Conservation (phyloP, 116 monocot species). For the Zostera marina region DNA sequence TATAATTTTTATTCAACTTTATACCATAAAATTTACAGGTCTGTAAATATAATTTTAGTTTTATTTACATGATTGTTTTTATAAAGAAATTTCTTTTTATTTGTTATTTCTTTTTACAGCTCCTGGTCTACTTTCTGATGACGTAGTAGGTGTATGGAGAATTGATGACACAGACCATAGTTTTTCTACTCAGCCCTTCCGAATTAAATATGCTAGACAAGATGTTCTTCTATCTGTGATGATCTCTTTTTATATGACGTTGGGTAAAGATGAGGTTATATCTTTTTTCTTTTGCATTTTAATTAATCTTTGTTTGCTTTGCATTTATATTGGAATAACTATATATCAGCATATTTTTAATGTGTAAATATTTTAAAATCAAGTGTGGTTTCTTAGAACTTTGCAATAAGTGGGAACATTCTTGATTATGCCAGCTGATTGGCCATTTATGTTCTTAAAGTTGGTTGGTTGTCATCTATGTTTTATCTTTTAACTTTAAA, state of each 20-base stretch:
- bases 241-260: conserved; percentile 71
- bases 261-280: conserved; percentile 54
- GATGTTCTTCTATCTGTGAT: conserved; percentile 76
- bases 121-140: conserved; percentile 49
- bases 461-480: conserved; percentile 2
- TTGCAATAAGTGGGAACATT: background rate
- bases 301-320: background rate
- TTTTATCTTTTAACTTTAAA: background rate
- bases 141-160: conserved; percentile 61
- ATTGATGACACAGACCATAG: conserved; percentile 85
- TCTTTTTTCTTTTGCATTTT: background rate
- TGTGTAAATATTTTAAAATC: too few species aligned
- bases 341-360: too few species aligned
- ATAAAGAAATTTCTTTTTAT: background rate
- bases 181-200: conserved; percentile 85
- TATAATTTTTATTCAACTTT: background rate
- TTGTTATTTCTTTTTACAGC: conserved; percentile 29
- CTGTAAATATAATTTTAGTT: background rate
- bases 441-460: too few species aligned
- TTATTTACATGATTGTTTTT: background rate
- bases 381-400: background rate
- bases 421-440: background rate
- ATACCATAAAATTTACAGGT: background rate
- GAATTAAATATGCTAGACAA: conserved; percentile 92
- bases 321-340: too few species aligned